Conservation (phyloP, 108 stramenopile genomes). For the Thalassiosira profunda region DNA sequence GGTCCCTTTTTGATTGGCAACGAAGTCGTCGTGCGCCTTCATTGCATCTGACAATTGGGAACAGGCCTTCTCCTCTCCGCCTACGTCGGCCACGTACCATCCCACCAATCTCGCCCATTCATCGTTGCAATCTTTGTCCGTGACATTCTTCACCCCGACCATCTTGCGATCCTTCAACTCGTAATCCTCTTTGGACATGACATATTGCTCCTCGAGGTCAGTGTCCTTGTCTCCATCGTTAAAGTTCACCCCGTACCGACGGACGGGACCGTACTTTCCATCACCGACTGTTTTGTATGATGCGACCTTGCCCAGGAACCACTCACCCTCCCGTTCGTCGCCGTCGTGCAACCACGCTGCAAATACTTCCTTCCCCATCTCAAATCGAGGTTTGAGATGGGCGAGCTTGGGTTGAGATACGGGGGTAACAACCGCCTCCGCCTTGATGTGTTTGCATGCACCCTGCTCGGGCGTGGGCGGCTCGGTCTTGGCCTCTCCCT, state of each 20-base stretch:
- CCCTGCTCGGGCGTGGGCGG: no score
- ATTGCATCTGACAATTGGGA: constrained; percentile 3
- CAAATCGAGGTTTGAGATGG: constrained; percentile 16
- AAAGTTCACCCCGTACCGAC: constrained; percentile 4
- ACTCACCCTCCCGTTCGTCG: background rate
- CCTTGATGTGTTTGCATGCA: no score
- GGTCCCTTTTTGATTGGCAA: background rate
- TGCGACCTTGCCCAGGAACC: constrained; percentile 10
- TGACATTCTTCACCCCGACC: background rate
- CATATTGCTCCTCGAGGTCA: constrained; percentile 2
- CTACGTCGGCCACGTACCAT: constrained; percentile 7
- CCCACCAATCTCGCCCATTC: constrained; percentile 9
- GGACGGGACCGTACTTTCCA: background rate
- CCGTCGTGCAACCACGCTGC: constrained; percentile 9
- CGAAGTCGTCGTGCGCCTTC: background rate
- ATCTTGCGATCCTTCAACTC: constrained; percentile 1
- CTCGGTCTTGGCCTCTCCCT: no score
- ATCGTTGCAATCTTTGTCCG: constrained; percentile 2
- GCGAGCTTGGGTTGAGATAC: no score
- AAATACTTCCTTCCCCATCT: constrained; percentile 12
- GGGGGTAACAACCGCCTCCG: no score
- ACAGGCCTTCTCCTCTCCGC: background rate
- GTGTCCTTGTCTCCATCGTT: constrained; percentile 13
- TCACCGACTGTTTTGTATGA: background rate
- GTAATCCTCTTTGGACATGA: constrained; percentile 6